These are phyloP conservation scores for Termitomyces eurrhizus DNA, from an alignment of 768 basidiomycete species.

Conservation along the genomic window DNA sequence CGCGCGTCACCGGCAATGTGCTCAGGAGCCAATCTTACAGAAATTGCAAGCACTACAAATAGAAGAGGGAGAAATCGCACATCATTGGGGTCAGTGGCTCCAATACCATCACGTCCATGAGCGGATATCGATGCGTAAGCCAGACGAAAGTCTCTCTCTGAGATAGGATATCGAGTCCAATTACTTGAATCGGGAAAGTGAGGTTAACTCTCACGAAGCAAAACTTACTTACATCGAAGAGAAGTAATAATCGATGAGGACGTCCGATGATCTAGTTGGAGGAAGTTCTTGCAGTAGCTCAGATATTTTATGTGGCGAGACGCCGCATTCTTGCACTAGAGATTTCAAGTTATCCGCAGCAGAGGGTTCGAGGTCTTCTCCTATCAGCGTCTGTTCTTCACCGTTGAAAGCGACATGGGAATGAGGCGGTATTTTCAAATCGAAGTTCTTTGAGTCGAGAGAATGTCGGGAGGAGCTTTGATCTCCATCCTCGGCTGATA, in stretches of 20 bases:
- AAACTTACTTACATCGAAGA: slow-evolving; percentile 46
- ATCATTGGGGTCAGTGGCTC: slow-evolving; percentile 65
- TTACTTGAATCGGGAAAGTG: slow-evolving; percentile 48
- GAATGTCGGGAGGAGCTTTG: slow-evolving; percentile 8
- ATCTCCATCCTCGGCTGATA: slow-evolving; percentile 10
- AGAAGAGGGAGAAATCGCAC: slow-evolving; percentile 87
- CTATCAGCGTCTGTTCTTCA: slow-evolving; percentile 26
- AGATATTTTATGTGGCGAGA: slow-evolving; percentile 84
- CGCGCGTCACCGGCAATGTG: slow-evolving; percentile 77
- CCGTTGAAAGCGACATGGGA: slow-evolving; percentile 5
- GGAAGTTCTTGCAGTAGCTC: slow-evolving; percentile 90
- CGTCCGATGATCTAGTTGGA: slow-evolving; percentile 67
- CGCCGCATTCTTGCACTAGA: slow-evolving; percentile 89
- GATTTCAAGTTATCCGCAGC: slow-evolving; percentile 83
- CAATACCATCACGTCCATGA: slow-evolving; percentile 56
- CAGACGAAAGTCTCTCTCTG: slow-evolving; percentile 75
- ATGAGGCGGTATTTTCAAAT: slow-evolving; percentile 3
- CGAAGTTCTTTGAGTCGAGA: slow-evolving; percentile 14
- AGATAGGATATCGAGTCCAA: slow-evolving; percentile 91
- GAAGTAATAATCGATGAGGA: slow-evolving; percentile 83
- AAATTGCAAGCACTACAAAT: slow-evolving; percentile 88
- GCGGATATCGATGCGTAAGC: slow-evolving; percentile 63
- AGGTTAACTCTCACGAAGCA: slow-evolving; percentile 11
- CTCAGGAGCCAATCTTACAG: slow-evolving; percentile 83
- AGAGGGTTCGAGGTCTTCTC: slow-evolving; percentile 42